These are phyloP conservation scores for Oryza officinalis DNA, from an alignment of 176 grass and related monocot genomes.

Conservation along the genomic window DNA sequence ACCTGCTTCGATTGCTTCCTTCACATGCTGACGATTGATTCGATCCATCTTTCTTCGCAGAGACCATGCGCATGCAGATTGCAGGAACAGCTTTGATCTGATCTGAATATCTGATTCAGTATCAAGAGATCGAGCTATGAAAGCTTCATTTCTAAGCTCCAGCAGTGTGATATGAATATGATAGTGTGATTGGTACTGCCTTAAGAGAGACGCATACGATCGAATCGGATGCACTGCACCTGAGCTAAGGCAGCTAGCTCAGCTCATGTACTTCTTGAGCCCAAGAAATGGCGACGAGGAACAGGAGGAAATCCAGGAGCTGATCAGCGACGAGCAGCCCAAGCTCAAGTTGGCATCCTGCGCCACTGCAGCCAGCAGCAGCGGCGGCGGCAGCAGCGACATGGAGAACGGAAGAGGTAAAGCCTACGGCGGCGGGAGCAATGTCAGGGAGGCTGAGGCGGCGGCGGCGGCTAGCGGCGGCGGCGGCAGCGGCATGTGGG, in stretches of 20 bases:
- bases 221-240: background rate
- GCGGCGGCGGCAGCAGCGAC: background rate
- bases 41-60: background rate
- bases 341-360: background rate
- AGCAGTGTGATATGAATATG: background rate
- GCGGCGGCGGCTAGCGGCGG: background rate
- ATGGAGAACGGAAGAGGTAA: conserved; percentile 29
- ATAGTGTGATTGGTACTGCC: background rate
- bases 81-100: conserved; percentile 30
- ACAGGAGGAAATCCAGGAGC: conserved; percentile 36
- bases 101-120: conserved; percentile 12
- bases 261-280: conserved; percentile 41
- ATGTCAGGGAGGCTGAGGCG: background rate
- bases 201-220: background rate
- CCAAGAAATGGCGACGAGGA: conserved; percentile 27
- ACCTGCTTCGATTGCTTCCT: background rate
- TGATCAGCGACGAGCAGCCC: conserved; percentile 16
- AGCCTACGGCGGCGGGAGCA: background rate
- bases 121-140: background rate
- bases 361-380: background rate
- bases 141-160: conserved; percentile 29
- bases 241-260: background rate
- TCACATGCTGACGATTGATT: background rate
- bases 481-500: background rate
- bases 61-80: background rate